phyloP scores from a whole-genome alignment of 441 rosid species.

The Erodium chrysanthum region DNA sequence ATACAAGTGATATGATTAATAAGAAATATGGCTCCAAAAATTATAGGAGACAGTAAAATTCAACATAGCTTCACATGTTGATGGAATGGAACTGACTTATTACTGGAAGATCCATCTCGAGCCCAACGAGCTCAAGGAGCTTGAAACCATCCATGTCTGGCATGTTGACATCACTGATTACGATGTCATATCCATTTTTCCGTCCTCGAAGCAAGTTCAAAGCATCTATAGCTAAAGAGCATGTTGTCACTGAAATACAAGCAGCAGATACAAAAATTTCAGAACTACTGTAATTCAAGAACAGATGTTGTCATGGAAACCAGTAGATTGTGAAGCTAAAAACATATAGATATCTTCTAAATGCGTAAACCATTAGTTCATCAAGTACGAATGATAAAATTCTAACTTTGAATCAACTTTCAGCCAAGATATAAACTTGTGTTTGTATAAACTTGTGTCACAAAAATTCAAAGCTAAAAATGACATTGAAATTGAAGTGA shows the following conservation, averaged over 20 bases:
- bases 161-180: constrained; percentile 74
- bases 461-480: not conserved
- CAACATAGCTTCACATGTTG: constrained; percentile 6
- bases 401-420: not conserved
- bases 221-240: constrained; percentile 82
- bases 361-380: not conserved
- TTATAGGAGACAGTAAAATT: not conserved
- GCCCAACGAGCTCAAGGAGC: constrained; percentile 70
- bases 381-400: not conserved
- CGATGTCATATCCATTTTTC: constrained; percentile 63
- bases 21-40: not conserved
- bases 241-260: constrained; percentile 62
- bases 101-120: constrained; percentile 68
- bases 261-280: constrained; percentile 14
- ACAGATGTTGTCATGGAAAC: too few species aligned
- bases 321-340: too few species aligned
- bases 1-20: constrained; percentile 11
- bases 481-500: not conserved
- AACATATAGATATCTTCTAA: not conserved
- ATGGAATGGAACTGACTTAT: constrained; percentile 30
- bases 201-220: constrained; percentile 60
- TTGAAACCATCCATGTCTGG: constrained; percentile 81
- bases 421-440: not conserved
- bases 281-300: not conserved
- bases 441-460: not conserved